A percentile compares a stretch with the other conserved stretches of the same genome.
Evolutionary conservation across 2,329 filamentous ascomycete species (phyloP).

Genomic region (Paecilomyces fulvus): DNA sequence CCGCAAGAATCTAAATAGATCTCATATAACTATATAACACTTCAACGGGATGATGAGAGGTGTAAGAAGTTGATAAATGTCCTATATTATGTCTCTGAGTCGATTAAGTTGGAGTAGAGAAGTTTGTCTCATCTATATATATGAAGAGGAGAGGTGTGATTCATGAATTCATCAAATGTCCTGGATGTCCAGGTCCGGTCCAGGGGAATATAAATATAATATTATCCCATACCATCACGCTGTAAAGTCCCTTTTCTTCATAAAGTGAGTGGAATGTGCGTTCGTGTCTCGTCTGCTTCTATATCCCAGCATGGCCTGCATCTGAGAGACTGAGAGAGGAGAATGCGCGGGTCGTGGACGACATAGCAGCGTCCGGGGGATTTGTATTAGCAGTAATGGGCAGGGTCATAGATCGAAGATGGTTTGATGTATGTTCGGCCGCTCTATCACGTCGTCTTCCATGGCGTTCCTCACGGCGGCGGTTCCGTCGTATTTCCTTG

Average conservation of each 20-base stretch:
- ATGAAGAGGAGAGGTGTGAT: background rate
- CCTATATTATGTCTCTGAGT: too few relatives aligned
- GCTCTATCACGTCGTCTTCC: conserved; percentile 11
- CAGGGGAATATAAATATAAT: too few relatives aligned
- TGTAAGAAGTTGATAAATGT: too few relatives aligned
- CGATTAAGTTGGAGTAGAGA: background rate
- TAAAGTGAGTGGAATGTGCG: too few relatives aligned
- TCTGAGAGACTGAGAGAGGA: background rate
- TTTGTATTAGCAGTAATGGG: background rate
- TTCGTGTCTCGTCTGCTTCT: background rate
- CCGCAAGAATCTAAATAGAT: background rate
- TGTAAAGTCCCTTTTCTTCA: too few relatives aligned
- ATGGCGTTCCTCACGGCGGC: conserved; percentile 11
- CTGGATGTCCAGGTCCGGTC: background rate
- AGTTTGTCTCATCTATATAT: background rate
- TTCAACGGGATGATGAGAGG: too few relatives aligned
- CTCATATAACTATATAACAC: background rate
- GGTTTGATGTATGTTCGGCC: background rate
- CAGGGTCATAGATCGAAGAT: background rate
- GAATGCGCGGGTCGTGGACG: background rate
- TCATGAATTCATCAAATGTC: background rate
- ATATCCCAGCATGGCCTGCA: background rate
- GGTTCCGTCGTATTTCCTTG: conserved; percentile 25
- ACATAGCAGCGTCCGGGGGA: background rate
- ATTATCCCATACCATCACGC: too few relatives aligned